Conservation (phyloP, 1,139 yeast genomes). For the Magnusiomyces tetraspermus region DNA sequence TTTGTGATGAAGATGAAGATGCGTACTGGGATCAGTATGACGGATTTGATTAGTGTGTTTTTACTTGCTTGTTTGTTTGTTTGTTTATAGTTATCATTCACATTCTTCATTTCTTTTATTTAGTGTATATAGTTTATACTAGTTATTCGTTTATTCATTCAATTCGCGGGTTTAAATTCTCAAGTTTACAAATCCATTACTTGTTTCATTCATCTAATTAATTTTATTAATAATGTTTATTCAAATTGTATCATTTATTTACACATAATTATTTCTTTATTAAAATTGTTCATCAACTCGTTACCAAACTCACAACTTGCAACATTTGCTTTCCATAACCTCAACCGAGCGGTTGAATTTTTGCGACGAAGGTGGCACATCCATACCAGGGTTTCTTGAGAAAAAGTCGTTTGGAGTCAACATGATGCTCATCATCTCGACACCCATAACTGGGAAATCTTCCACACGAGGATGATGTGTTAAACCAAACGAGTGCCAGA, state of each 20-base stretch:
- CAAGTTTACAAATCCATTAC: too few species aligned
- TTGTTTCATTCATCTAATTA: too few species aligned
- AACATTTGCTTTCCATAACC: conserved; percentile 31
- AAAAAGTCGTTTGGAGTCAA: conserved; percentile 73
- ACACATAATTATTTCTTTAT: too few species aligned
- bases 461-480: conserved; percentile 84
- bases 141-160: too few species aligned
- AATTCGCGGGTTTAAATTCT: too few species aligned
- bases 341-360: conserved; percentile 61
- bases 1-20: conserved; percentile 11
- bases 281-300: neutral
- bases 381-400: conserved; percentile 73
- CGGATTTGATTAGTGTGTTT: conserved; percentile 5
- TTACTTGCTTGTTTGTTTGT: neutral
- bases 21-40: conserved; percentile 15
- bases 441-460: conserved; percentile 93
- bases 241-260: too few species aligned
- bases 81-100: too few species aligned
- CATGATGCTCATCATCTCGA: conserved; percentile 60
- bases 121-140: too few species aligned
- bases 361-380: conserved; percentile 67
- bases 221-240: too few species aligned
- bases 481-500: conserved; percentile 82
- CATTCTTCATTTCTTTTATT: too few species aligned
- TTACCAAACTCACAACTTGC: conserved; percentile 23